phyloP scores from a whole-genome alignment of 2,329 filamentous ascomycete species.

The Helminthosporium solani region DNA sequence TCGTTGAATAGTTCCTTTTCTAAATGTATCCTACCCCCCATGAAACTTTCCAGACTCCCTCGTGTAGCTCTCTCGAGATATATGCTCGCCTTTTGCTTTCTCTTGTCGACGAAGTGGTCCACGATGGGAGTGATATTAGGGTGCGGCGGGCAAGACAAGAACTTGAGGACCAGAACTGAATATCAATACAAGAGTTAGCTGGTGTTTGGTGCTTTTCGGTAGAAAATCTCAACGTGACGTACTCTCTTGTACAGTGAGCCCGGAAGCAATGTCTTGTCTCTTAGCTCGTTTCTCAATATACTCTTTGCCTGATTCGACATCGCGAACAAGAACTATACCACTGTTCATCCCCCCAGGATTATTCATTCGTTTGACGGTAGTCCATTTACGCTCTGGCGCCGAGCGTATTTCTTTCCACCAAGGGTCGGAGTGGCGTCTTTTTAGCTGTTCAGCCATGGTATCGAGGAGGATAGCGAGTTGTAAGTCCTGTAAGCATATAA shows the following conservation, averaged over 20 bases:
- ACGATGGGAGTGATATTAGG: conserved; percentile 7
- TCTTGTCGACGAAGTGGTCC: conserved; percentile 7
- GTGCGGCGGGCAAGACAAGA: conserved; percentile 2
- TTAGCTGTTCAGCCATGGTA: neutral
- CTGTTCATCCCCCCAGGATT: conserved; percentile 6
- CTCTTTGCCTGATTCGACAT: neutral
- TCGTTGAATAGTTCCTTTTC: conserved; percentile 3
- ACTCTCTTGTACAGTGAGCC: neutral
- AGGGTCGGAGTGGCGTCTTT: neutral
- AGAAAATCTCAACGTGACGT: neutral
- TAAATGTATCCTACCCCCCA: neutral
- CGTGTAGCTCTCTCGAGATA: conserved; percentile 1
- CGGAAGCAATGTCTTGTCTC: neutral
- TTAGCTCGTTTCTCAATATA: conserved; percentile 6
- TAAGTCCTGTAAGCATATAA: neutral
- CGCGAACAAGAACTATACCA: conserved; percentile 6
- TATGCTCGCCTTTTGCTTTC: conserved; percentile 1
- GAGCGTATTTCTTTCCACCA: conserved; percentile 2
- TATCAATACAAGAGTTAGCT: neutral
- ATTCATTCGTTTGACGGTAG: neutral
- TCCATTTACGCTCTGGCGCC: neutral
- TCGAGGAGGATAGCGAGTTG: neutral
- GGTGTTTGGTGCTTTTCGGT: neutral
- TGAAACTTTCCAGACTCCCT: neutral
- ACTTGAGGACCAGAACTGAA: conserved; percentile 2